Conservation (phyloP, 1,284 basidiomycete species). For the Albatrellus sp. region DNA sequence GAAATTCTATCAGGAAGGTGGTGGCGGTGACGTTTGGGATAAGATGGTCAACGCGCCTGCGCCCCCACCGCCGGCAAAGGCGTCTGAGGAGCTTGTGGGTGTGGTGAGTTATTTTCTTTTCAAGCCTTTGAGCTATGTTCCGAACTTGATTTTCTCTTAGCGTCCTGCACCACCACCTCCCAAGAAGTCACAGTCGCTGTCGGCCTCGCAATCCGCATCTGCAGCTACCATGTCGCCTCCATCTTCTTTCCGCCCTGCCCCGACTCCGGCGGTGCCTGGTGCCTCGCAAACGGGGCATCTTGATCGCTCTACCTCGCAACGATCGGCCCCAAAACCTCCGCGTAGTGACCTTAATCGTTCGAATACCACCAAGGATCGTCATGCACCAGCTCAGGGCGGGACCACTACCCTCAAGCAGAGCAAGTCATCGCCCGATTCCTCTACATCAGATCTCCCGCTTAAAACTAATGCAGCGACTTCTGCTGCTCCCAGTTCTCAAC, state of each 20-base stretch:
- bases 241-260: slow-evolving; percentile 50
- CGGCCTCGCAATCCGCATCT: slow-evolving; percentile 19
- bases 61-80: slow-evolving; percentile 14
- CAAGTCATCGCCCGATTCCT: slow-evolving; percentile 35
- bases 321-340: slow-evolving; percentile 39
- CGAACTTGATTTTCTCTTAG: slow-evolving; percentile 15
- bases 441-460: slow-evolving; percentile 39
- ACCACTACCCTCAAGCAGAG: slow-evolving; percentile 9
- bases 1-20: slow-evolving; percentile 87
- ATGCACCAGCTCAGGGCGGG: slow-evolving; percentile 18
- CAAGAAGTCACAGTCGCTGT: slow-evolving; percentile 33
- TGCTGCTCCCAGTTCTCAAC: slow-evolving; percentile 1
- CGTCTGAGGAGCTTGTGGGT: slow-evolving; percentile 35
- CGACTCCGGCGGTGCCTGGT: slow-evolving; percentile 31
- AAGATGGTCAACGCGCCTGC: slow-evolving; percentile 54
- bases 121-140: slow-evolving; percentile 1
- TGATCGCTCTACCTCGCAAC: slow-evolving; percentile 69
- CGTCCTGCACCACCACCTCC: slow-evolving; percentile 41
- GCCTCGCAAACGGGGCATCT: slow-evolving; percentile 34
- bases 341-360: slow-evolving; percentile 45
- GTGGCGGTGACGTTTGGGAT: slow-evolving; percentile 69
- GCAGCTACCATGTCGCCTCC: slow-evolving; percentile 26
- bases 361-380: slow-evolving; percentile 52
- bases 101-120: slow-evolving; percentile 27
- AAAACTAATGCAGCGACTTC: slow-evolving; percentile 17